A percentile compares a stretch with the other conserved stretches of the same genome.
Evolutionary conservation across 257 asterid genomes (phyloP).

Genomic region (Solanum infundibuliforme): DNA sequence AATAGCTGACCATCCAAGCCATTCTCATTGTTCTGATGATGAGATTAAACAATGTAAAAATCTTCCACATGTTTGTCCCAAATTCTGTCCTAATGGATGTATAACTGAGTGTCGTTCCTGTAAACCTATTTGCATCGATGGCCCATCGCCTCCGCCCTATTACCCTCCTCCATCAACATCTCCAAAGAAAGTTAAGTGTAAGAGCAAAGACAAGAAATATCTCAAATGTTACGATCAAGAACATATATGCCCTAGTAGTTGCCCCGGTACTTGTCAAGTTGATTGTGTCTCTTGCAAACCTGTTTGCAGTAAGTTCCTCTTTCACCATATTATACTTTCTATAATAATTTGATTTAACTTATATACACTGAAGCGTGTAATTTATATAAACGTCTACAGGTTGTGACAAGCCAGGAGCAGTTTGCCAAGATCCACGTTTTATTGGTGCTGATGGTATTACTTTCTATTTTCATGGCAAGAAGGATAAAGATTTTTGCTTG

Average conservation of each 20-base stretch:
- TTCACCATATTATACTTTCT: background rate
- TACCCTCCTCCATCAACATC: background rate
- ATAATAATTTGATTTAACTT: background rate
- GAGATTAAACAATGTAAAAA: conserved; percentile 34
- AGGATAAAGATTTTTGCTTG: conserved; percentile 39
- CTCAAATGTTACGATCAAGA: conserved; percentile 21
- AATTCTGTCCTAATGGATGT: conserved; percentile 42
- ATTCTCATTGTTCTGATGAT: conserved; percentile 27
- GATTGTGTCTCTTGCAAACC: conserved; percentile 52
- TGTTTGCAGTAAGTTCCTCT: conserved; percentile 35
- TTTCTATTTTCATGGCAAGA: conserved; percentile 61
- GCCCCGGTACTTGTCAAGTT: conserved; percentile 32
- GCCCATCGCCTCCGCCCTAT: too few relatives aligned
- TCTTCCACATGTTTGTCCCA: conserved; percentile 50
- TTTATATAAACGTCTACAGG: conserved; percentile 5
- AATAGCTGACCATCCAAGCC: conserved; percentile 28
- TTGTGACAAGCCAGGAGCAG: conserved; percentile 60
- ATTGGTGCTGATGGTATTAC: conserved; percentile 69
- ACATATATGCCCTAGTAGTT: conserved; percentile 32
- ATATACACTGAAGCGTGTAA: background rate
- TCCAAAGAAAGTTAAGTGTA: conserved; percentile 27
- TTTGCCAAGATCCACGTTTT: conserved; percentile 73
- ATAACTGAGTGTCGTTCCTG: conserved; percentile 29
- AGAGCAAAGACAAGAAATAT: conserved; percentile 12
- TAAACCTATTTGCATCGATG: conserved; percentile 28